Evolutionary conservation across 2,329 filamentous ascomycete genomes (phyloP).

Genomic region (Fusarium sp.): DNA sequence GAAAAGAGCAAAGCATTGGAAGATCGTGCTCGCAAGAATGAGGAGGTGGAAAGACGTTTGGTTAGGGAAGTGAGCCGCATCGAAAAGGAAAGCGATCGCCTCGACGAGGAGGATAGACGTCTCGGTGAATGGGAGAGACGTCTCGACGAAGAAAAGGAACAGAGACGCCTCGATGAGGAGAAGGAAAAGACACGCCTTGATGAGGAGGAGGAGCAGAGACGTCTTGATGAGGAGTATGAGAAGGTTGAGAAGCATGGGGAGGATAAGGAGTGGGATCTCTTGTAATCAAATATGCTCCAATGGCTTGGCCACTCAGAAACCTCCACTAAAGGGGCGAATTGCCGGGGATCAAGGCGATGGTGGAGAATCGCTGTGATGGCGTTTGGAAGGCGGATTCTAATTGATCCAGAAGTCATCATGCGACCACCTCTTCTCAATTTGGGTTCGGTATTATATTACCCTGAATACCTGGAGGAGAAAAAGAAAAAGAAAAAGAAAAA

Average conservation of each 20-base stretch:
- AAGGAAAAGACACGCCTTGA: neutral
- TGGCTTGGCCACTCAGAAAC: neutral
- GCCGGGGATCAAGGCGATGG: neutral
- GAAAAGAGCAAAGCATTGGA: neutral
- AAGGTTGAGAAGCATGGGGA: neutral
- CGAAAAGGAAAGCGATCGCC: rapidly evolving
- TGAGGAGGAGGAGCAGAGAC: neutral
- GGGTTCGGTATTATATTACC: neutral
- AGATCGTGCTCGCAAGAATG: neutral
- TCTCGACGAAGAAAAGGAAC: neutral
- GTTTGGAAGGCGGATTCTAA: neutral
- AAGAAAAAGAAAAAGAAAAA: neutral
- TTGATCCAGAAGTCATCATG: neutral
- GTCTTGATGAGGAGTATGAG: neutral
- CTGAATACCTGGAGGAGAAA: too few species aligned
- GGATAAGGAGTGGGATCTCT: neutral
- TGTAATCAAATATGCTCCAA: neutral
- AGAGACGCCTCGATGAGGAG: too few species aligned
- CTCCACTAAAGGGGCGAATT: neutral
- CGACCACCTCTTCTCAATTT: neutral
- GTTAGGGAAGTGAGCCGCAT: too few species aligned
- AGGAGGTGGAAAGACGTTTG: neutral
- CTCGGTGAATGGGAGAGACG: too few species aligned
- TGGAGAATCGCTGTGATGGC: neutral
- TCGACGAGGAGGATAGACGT: rapidly evolving